phyloP scores from a whole-genome alignment of 2,329 filamentous ascomycete species.

The Pyrenophora graminea region DNA sequence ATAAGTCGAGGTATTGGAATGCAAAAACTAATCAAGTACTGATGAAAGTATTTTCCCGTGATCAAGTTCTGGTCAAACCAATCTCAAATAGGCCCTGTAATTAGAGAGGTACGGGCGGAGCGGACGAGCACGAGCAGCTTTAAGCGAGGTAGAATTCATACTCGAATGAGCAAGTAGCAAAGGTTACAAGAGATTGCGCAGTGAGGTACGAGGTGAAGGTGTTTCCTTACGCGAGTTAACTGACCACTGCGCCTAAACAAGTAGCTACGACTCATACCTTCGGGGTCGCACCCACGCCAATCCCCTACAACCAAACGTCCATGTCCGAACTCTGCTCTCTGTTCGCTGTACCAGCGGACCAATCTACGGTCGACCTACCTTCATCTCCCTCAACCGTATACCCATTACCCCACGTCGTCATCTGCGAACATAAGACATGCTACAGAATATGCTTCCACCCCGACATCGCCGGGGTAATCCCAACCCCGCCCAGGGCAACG shows the following conservation, averaged over 20 bases:
- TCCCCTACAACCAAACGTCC: too few relatives aligned
- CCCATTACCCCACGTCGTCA: constrained; percentile 1
- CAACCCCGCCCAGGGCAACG: background rate
- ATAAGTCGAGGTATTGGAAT: too few relatives aligned
- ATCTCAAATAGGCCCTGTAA: background rate
- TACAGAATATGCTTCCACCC: constrained; percentile 2
- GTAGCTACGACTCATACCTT: too few relatives aligned
- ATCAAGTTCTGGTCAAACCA: too few relatives aligned
- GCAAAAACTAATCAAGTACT: too few relatives aligned
- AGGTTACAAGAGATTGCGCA: too few relatives aligned
- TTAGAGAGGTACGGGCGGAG: background rate
- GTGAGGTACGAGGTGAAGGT: background rate
- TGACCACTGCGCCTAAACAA: too few relatives aligned
- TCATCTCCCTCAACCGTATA: background rate
- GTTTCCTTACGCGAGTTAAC: too few relatives aligned
- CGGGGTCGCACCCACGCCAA: too few relatives aligned
- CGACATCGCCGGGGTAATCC: background rate
- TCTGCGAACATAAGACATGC: background rate
- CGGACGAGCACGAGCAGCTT: background rate
- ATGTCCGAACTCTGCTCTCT: background rate
- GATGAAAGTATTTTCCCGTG: too few relatives aligned
- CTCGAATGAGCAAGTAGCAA: too few relatives aligned
- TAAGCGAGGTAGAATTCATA: background rate
- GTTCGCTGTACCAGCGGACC: background rate
- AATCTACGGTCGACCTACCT: background rate